Percentiles rank a stretch among this genome's conserved stretches.
These are phyloP conservation scores for Nitzschia inconspicua DNA, from an alignment of 108 stramenopile genomes.

Conservation along the genomic window DNA sequence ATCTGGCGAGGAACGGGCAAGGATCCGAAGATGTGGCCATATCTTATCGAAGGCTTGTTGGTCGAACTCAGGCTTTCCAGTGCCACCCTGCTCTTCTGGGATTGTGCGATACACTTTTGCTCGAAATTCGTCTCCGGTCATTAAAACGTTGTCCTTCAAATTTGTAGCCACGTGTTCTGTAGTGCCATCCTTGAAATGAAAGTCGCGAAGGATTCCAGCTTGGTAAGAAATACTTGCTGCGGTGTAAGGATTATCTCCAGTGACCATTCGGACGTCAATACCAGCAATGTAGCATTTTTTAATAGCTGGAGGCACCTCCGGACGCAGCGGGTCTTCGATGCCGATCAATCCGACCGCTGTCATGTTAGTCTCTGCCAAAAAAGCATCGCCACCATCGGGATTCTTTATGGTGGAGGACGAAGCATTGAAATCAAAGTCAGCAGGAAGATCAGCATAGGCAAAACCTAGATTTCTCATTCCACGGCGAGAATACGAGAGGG, in stretches of 20 bases:
- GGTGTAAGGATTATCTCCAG: slow-evolving; percentile 94
- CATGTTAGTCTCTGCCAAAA: slow-evolving; percentile 65
- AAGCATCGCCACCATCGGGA: slow-evolving; percentile 67
- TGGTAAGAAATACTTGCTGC: slow-evolving; percentile 93
- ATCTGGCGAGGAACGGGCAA: slow-evolving; percentile 78
- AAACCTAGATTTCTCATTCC: slow-evolving; percentile 83
- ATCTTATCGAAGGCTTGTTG: slow-evolving; percentile 81
- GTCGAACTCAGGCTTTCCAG: slow-evolving; percentile 70
- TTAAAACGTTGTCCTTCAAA: slow-evolving; percentile 71
- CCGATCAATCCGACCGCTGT: slow-evolving; percentile 84
- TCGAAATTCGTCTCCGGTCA: slow-evolving; percentile 81
- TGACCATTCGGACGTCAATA: slow-evolving; percentile 97
- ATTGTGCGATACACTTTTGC: slow-evolving; percentile 42
- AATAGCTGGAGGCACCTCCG: slow-evolving; percentile 90
- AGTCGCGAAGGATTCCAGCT: slow-evolving; percentile 75
- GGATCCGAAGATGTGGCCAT: slow-evolving; percentile 78
- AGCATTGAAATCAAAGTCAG: slow-evolving; percentile 54
- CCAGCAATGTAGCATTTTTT: slow-evolving; percentile 80
- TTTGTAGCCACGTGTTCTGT: slow-evolving; percentile 63
- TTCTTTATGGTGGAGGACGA: slow-evolving; percentile 50
- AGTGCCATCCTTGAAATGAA: slow-evolving; percentile 54
- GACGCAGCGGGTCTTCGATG: slow-evolving; percentile 95
- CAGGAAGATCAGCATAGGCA: slow-evolving; percentile 76
- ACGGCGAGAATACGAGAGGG: slow-evolving; percentile 64
- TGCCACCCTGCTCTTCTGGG: slow-evolving; percentile 29